Base-by-base conservation (phyloP, 495 filamentous ascomycete species). In the Tricharina praecox region DNA sequence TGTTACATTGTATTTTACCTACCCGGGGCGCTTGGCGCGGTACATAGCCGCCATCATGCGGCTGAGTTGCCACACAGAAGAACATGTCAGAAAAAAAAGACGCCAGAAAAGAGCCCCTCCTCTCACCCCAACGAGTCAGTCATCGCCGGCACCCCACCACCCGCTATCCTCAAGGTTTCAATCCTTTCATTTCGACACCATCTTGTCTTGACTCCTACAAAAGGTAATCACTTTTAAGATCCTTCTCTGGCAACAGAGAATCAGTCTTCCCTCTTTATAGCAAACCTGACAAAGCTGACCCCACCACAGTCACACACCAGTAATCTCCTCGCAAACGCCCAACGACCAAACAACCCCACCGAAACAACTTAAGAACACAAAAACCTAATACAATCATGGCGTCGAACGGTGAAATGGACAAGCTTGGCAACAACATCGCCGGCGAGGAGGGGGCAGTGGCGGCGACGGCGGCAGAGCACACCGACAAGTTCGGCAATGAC, bases 351-450 rank as follows among this genome's bases (percentile, higher is more conserved):
- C 40, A 40, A 32, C 28, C 7, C 18, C 10, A 10, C 16, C 37
- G 37, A 40, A 7, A 40, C 13, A 2, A 40, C 37, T n/a, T n/a
- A n/a, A n/a, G n/a, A n/a, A 15, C 20, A 40, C 18, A 40, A 15
- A 10, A 40, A 10, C 2, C 18, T 44, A n/a, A n/a, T 23, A 15
- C 13, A 46, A 76, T 58, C 65, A 78, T 78, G 75, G 72, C 73
- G 56, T 67, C 73, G 51, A 77, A 77, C 64, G 75, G 74, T 59
- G 74, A 77, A 58, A 16, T 25, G 23, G 49, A 51, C 36, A 51
- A 48, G 33, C 37, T 54, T 25, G 44, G 43, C 7, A 52, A 52
- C 50, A 18, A 45, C 33, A 69, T 73, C 62, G 54, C 55, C 21
- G 70, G 69, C 45, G 74, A 76, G 19, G 33, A 47, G 18, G n/a